These are phyloP conservation scores for Melanomma pulvis-pyrius DNA, from an alignment of 495 filamentous ascomycete genomes.

Conservation along the genomic window DNA sequence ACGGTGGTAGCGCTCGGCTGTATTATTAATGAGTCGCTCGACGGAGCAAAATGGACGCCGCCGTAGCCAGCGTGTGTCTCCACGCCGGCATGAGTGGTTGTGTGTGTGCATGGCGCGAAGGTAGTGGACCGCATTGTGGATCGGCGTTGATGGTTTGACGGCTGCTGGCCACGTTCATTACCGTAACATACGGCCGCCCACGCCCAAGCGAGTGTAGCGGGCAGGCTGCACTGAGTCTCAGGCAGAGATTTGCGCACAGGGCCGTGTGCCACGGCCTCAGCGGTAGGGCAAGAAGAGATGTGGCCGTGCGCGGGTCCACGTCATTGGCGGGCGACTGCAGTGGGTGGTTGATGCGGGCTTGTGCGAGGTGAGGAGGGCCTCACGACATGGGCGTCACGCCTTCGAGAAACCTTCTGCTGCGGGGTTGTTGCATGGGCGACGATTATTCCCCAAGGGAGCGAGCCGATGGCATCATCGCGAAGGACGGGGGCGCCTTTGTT, in stretches of 20 bases:
- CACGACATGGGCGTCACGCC: background rate
- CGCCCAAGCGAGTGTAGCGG: too few relatives aligned
- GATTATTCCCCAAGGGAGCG: too few relatives aligned
- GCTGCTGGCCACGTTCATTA: background rate
- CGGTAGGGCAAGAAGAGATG: slow-evolving; percentile 9
- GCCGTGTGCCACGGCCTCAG: slow-evolving; percentile 8
- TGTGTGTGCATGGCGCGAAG: background rate
- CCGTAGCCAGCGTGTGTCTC: background rate
- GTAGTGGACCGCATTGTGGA: background rate
- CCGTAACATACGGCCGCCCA: background rate
- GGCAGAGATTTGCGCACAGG: background rate
- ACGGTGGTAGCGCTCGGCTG: background rate
- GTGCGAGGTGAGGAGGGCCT: background rate
- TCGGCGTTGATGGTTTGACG: background rate
- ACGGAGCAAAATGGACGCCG: background rate
- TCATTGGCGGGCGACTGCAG: background rate
- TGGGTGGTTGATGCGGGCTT: background rate
- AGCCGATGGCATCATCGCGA: slow-evolving; percentile 9
- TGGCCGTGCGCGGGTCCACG: background rate
- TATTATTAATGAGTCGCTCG: background rate
- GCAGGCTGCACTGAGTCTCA: background rate
- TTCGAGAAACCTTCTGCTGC: background rate
- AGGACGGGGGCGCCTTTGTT: background rate
- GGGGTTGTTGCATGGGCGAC: too few relatives aligned
- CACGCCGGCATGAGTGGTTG: background rate